These are phyloP conservation scores for Eucalyptus cloeziana DNA, from an alignment of 345 rosid species.

Conservation along the genomic window DNA sequence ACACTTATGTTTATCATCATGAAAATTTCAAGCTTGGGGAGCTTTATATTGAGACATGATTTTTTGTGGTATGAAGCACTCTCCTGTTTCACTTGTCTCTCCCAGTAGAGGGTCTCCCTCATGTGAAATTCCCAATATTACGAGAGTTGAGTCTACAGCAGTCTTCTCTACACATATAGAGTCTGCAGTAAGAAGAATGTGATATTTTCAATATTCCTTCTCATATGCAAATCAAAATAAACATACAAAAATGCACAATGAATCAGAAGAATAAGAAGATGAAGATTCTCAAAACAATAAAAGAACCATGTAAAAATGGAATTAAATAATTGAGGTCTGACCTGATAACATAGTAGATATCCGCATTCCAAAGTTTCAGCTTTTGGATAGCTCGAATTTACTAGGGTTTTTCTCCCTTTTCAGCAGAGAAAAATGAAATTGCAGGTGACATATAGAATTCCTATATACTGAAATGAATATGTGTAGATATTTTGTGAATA, in stretches of 20 bases:
- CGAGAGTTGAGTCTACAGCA: background rate
- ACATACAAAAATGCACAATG: background rate
- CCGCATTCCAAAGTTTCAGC: background rate
- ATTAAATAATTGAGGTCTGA: background rate
- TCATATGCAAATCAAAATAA: background rate
- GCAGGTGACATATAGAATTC: background rate
- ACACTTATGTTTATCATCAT: background rate
- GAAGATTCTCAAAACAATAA: background rate
- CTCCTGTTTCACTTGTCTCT: background rate
- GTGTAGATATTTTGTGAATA: background rate
- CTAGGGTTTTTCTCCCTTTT: background rate
- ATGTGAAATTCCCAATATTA: background rate
- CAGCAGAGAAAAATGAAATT: background rate
- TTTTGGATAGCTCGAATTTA: background rate
- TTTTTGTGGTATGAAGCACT: background rate
- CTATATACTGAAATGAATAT: background rate
- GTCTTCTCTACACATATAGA: background rate
- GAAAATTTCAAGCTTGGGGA: background rate
- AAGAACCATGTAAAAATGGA: background rate
- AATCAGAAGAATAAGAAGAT: background rate
- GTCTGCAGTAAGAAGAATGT: background rate
- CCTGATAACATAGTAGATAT: background rate
- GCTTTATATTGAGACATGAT: background rate
- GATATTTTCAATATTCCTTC: background rate
- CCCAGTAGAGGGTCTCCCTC: too few species aligned